phyloP scores from a whole-genome alignment of 164 flowering plant species.

The Hamamelis virginiana region DNA sequence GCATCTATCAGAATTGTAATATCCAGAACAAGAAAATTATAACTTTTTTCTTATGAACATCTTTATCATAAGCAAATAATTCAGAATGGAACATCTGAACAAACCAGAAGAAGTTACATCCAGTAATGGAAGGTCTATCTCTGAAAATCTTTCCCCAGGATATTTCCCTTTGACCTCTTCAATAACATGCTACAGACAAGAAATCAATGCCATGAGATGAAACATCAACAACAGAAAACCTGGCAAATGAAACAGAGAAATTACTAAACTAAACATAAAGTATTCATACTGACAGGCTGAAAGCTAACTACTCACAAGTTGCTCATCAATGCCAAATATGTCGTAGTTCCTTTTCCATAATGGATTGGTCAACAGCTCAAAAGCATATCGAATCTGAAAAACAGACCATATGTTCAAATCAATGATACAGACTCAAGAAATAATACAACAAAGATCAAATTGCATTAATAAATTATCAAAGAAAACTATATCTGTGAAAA shows the following conservation, averaged over 20 bases:
- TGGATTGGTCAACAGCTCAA: constrained; percentile 75
- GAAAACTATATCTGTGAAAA: background rate
- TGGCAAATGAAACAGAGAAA: background rate
- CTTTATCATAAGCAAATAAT: background rate
- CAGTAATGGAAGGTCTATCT: constrained; percentile 59
- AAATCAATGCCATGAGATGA: constrained; percentile 4
- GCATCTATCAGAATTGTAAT: constrained; percentile 6
- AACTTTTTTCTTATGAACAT: background rate
- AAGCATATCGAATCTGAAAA: constrained; percentile 83
- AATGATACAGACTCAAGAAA: background rate
- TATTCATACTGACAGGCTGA: background rate
- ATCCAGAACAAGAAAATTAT: background rate
- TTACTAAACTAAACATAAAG: constrained; percentile 3
- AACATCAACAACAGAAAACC: background rate
- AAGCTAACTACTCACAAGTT: constrained; percentile 47
- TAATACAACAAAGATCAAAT: background rate
- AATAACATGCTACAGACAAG: constrained; percentile 53
- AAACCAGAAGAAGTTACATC: constrained; percentile 49
- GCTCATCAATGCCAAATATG: constrained; percentile 66
- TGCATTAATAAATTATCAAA: background rate
- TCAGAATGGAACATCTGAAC: constrained; percentile 18
- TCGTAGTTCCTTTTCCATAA: constrained; percentile 93
- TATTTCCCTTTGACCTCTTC: constrained; percentile 42
- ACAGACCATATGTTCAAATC: background rate
- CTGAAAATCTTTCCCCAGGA: constrained; percentile 38